Percentiles rank a stretch among this genome's conserved stretches.
These are phyloP conservation scores for Mycena capillaripes DNA, from an alignment of 768 basidiomycete species.

Conservation along the genomic window DNA sequence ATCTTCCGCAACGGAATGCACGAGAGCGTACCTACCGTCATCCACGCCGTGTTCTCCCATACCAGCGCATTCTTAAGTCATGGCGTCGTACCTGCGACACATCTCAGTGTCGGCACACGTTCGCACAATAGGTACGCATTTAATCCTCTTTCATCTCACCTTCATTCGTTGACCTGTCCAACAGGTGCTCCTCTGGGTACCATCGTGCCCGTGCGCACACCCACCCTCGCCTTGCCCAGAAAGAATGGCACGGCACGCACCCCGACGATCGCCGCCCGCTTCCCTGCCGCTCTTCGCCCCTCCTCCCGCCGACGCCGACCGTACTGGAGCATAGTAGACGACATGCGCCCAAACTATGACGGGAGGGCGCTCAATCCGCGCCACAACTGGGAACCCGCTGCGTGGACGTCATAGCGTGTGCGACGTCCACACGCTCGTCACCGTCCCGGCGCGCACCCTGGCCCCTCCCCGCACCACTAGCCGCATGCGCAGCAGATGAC, in stretches of 20 bases:
- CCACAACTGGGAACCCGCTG: neutral
- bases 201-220: neutral
- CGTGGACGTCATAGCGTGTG: neutral
- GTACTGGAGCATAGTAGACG: too few relatives aligned
- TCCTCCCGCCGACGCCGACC: constrained; percentile 4
- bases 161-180: constrained; percentile 12
- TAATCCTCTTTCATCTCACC: neutral
- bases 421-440: constrained; percentile 14
- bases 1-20: too few relatives aligned
- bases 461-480: neutral
- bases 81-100: neutral
- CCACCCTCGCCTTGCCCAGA: neutral
- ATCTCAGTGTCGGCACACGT: neutral
- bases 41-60: neutral
- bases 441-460: neutral
- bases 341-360: neutral
- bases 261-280: neutral
- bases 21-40: too few relatives aligned
- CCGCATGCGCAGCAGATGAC: too few relatives aligned
- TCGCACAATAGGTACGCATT: constrained; percentile 3
- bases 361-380: neutral
- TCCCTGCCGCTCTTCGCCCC: constrained; percentile 15
- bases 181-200: neutral
- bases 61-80: neutral
- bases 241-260: too few relatives aligned